Base-by-base conservation (phyloP, 306 rosid species). In the Quercus agrifolia region DNA sequence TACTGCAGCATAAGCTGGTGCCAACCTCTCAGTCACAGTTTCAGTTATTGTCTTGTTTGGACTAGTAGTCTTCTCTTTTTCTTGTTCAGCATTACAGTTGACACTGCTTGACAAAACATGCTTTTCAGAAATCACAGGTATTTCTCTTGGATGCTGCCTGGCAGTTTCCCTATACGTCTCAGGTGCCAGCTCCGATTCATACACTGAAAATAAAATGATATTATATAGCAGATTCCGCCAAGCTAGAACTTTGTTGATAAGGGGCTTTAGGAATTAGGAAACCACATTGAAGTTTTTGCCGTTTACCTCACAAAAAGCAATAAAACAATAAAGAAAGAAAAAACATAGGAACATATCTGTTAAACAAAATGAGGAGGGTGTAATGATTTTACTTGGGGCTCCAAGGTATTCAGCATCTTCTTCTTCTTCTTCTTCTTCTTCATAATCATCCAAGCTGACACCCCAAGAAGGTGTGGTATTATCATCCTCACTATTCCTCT, bases 121-220 rank as follows among this genome's bases (percentile, higher is more conserved):
- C 78, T 83, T 86, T 85, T 90, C 91, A 6, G 94, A 71, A 58
- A 74, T 73, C 77, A 75, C 74, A 4, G 87, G 89, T 74, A 35
- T 71, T 49, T 58, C 80, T 86, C 89, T 89, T 30, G 89, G 91
- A 79, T 83, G 82, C 56, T 78, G 89, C 81, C 73, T 90, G 23
- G 71, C 80, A 6, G 75, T 78, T 73, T 84, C 93, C 73, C 70
- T 86, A 86, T 78, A 82, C 55, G 55, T 83, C 74, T 80, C 82
- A 3, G 81, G 90, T n/a, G 89, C 91, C 78, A 56, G 77, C 84
- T 92, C 97, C 2, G 94, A 90, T 90, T 92, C 91, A 41, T 90
- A 87, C 90, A 86, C 98, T 92, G 86, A 55, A 83, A 78, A 66
- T n/a, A 41, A 59, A 78, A 67, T 15, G 30, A 78, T 38, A 79